Percentiles rank a stretch among this genome's conserved stretches.
Evolutionary conservation across 192 early-diverging fungal species (phyloP).

Genomic region (Chytriomyces sp.): DNA sequence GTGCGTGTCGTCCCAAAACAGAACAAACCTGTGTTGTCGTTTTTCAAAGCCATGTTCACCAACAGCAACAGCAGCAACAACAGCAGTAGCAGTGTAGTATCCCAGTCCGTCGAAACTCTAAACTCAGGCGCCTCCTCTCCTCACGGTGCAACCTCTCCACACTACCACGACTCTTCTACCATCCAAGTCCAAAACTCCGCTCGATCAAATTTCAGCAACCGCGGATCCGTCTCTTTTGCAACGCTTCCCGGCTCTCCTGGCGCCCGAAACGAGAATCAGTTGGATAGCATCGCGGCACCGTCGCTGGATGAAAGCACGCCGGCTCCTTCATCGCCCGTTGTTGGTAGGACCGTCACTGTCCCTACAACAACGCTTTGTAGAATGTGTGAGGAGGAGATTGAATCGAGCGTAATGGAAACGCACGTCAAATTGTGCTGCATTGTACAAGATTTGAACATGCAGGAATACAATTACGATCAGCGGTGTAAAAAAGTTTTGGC

Average conservation of each 20-base stretch:
- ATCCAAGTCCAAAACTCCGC: too few relatives aligned
- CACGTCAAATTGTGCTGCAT: conserved; percentile 83
- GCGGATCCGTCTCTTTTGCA: too few relatives aligned
- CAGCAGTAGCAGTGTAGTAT: not conserved
- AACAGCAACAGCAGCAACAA: conserved; percentile 12
- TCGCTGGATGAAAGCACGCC: too few relatives aligned
- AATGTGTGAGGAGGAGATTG: conserved; percentile 83
- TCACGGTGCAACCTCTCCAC: not conserved
- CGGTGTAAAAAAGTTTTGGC: conserved; percentile 65
- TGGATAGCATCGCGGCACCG: too few relatives aligned
- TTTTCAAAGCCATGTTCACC: conserved; percentile 31
- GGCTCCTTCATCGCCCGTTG: too few relatives aligned
- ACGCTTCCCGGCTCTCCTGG: too few relatives aligned
- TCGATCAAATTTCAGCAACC: too few relatives aligned
- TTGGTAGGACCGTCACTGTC: too few relatives aligned
- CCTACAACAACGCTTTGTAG: conserved; percentile 70
- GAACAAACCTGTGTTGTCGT: conserved; percentile 23
- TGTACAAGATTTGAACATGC: conserved; percentile 64
- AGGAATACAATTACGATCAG: conserved; percentile 60
- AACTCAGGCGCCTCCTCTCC: not conserved
- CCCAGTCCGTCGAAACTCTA: not conserved
- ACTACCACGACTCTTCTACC: too few relatives aligned
- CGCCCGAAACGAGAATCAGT: too few relatives aligned
- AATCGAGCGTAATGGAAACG: conserved; percentile 65
- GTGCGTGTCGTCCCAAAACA: not conserved